These are phyloP conservation scores for Zygotorulaspora florentina DNA, from an alignment of 805 yeast species.

Conservation along the genomic window DNA sequence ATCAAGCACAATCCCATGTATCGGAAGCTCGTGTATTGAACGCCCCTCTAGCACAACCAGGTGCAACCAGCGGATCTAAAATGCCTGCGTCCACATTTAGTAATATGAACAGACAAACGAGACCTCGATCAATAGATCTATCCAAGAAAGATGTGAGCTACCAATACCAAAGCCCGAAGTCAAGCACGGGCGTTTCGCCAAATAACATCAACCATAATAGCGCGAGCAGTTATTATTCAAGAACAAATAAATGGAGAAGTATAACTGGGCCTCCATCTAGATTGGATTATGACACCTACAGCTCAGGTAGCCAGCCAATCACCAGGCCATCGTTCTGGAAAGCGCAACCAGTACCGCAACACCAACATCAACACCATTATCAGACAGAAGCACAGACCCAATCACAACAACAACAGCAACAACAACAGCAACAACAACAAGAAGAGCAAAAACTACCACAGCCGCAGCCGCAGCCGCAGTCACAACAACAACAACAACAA, in stretches of 20 bases:
- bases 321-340: conserved; percentile 18
- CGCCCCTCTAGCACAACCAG: background rate
- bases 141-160: conserved; percentile 7
- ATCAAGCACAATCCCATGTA: conserved; percentile 16
- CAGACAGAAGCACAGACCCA: too few species aligned
- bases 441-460: background rate
- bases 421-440: background rate
- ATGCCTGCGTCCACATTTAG: background rate
- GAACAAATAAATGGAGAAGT: conserved; percentile 26
- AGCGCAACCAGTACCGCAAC: conserved; percentile 3
- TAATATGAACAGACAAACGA: conserved; percentile 9
- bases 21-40: background rate
- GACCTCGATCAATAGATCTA: conserved; percentile 22
- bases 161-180: conserved; percentile 1
- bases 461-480: background rate
- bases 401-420: background rate
- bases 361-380: background rate
- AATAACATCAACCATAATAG: conserved; percentile 6
- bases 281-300: conserved; percentile 6
- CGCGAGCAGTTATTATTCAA: conserved; percentile 15
- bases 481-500: background rate
- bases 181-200: background rate
- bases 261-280: conserved; percentile 8
- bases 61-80: background rate
- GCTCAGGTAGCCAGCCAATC: background rate